Conservation (phyloP, 352 stramenopile genomes). For the Halophytophthora polymorphica region DNA sequence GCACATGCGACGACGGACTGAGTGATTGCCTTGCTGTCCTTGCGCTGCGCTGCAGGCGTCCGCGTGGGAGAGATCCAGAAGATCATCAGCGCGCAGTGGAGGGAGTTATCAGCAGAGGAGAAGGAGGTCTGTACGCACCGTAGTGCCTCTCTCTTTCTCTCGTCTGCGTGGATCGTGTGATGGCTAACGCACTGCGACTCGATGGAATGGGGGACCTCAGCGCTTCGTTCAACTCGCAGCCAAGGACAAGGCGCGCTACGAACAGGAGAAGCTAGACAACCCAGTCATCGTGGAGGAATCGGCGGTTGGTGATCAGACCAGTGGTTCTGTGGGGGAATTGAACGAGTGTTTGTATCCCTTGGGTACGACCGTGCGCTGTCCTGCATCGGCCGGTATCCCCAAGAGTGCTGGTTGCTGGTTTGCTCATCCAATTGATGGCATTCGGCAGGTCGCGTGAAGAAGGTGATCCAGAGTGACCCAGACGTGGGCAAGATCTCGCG, state of each 20-base stretch:
- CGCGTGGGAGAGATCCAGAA: constrained; percentile 85
- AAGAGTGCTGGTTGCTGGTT: constrained; percentile 16
- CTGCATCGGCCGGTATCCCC: neutral
- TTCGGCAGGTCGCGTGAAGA: constrained; percentile 81
- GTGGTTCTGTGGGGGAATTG: constrained; percentile 3
- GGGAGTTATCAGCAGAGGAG: constrained; percentile 73
- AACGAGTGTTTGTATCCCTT: constrained; percentile 61
- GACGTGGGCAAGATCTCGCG: constrained; percentile 91
- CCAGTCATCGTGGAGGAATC: constrained; percentile 53
- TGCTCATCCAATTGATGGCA: neutral
- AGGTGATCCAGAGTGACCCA: constrained; percentile 92
- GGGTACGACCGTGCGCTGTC: constrained; percentile 14
- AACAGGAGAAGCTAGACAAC: constrained; percentile 71
- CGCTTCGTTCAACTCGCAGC: constrained; percentile 79
- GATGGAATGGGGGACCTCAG: constrained; percentile 14
- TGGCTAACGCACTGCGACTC: neutral
- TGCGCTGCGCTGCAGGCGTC: constrained; percentile 19
- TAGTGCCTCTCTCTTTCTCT: neutral
- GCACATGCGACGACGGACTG: too few species aligned
- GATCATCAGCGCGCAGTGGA: constrained; percentile 89
- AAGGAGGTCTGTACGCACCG: constrained; percentile 47
- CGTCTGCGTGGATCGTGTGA: neutral
- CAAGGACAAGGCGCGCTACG: constrained; percentile 86
- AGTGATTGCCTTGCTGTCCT: too few species aligned
- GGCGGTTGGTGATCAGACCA: constrained; percentile 27